These are phyloP conservation scores for Hanseniaspora jakobsenii DNA, from an alignment of 805 yeast genomes.

Conservation along the genomic window DNA sequence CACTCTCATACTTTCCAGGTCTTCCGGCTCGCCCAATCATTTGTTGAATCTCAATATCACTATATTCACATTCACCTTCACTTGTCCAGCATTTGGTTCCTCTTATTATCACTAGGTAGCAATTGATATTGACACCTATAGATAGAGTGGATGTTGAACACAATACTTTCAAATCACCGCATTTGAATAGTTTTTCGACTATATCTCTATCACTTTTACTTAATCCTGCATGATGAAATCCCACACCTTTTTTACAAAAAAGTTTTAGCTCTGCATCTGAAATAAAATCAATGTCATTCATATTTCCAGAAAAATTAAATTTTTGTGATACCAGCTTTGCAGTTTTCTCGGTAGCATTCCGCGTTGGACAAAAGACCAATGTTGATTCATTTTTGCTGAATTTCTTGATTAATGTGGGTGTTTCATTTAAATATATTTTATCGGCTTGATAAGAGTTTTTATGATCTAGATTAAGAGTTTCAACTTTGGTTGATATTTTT, in stretches of 20 bases:
- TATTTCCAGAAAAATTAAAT: conserved; percentile 16
- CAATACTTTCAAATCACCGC: conserved; percentile 34
- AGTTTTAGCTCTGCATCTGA: conserved; percentile 26
- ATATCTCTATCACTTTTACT: conserved; percentile 34
- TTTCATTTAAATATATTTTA: conserved; percentile 31
- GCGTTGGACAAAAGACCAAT: conserved; percentile 42
- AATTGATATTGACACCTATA: conserved; percentile 51
- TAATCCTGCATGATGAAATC: conserved; percentile 51
- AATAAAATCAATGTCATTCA: background rate
- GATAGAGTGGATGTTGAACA: conserved; percentile 53
- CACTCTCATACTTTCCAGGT: conserved; percentile 43
- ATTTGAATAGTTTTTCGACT: conserved; percentile 36
- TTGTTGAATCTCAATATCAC: conserved; percentile 44
- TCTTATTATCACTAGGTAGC: conserved; percentile 47
- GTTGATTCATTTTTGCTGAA: conserved; percentile 36
- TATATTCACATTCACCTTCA: conserved; percentile 40
- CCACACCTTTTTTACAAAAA: conserved; percentile 31
- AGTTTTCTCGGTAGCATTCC: conserved; percentile 37
- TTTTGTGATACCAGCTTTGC: conserved; percentile 27
- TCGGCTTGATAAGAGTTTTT: conserved; percentile 41
- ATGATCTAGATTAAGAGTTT: conserved; percentile 31
- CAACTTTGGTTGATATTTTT: conserved; percentile 31
- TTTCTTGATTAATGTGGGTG: conserved; percentile 31
- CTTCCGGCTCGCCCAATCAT: conserved; percentile 61
- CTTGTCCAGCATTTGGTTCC: conserved; percentile 50